Evolutionary conservation across 2,329 filamentous ascomycete genomes (phyloP), one percentile per base, ranked within the genome.

Genomic region (Lecanicillium sp.): DNA sequence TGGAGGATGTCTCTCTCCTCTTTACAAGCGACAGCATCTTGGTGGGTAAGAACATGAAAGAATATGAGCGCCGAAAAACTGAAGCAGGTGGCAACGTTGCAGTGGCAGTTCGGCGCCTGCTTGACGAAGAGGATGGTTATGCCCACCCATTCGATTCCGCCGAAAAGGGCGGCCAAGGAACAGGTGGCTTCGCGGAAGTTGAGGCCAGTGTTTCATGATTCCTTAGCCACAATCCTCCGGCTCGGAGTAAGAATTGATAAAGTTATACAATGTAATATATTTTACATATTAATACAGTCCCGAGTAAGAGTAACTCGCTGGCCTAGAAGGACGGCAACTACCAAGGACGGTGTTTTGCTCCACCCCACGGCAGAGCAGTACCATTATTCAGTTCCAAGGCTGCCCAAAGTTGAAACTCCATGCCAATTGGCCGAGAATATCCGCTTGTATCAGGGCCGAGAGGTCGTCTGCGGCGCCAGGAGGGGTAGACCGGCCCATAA

Each of bases 401-500:
- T 28, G 31, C 16, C 44, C 37, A 40, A 45, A 41, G 13, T 47
- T 40, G 27, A 50, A 46, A 15, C 43, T 44, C 45, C 48, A 48
- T 5, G 40, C 38, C 11, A 48, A 25, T 14, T 45, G 43, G n/a
- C 40, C 42, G 3, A 50, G 38, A 13, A 50, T 20, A 15, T 48
- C 51, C 72, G 82, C 52, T 81, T 78, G 76, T 63, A 81, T 28
- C 50, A 81, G 29, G 2, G 50, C 50, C 22, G 52, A 47, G 29
- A 48, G 45, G 29, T 48, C 45, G 9, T 36, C 34, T 15, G 34
- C 15, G n/a, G 34, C 13, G 13, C 13, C 20, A 28, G 22, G 13
- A 9, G 13, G 29, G 29, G 25, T 28, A 28, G 25, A 6, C 12
- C 29, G 13, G 29, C 14, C 6, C 29, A 30, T 30, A 15, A 7